These are phyloP conservation scores for Pulveroboletus ravenelii DNA, from an alignment of 768 basidiomycete genomes.

Conservation along the genomic window DNA sequence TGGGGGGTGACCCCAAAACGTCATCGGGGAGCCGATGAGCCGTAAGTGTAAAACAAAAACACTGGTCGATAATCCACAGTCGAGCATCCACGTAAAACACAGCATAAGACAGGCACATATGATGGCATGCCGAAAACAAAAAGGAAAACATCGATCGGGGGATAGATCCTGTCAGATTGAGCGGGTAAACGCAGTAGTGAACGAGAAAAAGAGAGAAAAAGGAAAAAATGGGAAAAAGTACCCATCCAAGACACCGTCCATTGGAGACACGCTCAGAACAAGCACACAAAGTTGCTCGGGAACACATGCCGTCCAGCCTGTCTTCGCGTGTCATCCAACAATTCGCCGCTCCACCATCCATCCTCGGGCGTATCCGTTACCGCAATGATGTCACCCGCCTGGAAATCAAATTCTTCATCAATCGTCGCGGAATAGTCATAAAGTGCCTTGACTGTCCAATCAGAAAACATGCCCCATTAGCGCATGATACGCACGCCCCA, in stretches of 20 bases:
- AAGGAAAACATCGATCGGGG: background rate
- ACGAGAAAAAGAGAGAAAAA: background rate
- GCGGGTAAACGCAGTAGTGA: slow-evolving; percentile 1
- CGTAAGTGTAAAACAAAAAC: background rate
- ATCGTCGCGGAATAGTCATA: slow-evolving; percentile 84
- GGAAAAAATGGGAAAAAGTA: background rate
- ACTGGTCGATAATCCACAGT: background rate
- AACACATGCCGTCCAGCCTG: slow-evolving; percentile 72
- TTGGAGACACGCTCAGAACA: slow-evolving; percentile 46
- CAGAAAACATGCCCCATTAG: background rate
- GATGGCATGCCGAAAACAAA: background rate
- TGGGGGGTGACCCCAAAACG: background rate
- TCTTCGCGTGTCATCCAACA: slow-evolving; percentile 72
- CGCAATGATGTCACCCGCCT: slow-evolving; percentile 90
- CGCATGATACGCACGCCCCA: background rate
- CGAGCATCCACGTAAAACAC: background rate
- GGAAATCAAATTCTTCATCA: slow-evolving; percentile 95
- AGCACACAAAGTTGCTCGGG: slow-evolving; percentile 83
- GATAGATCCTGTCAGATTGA: slow-evolving; percentile 9
- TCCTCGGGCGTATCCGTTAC: slow-evolving; percentile 93
- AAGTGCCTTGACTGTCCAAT: slow-evolving; percentile 70
- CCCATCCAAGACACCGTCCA: background rate
- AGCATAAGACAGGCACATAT: background rate
- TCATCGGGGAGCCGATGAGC: background rate
- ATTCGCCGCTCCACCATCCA: slow-evolving; percentile 95